Evolutionary conservation across 2,329 filamentous ascomycete species (phyloP).

Genomic region (Aspergillus fructus): DNA sequence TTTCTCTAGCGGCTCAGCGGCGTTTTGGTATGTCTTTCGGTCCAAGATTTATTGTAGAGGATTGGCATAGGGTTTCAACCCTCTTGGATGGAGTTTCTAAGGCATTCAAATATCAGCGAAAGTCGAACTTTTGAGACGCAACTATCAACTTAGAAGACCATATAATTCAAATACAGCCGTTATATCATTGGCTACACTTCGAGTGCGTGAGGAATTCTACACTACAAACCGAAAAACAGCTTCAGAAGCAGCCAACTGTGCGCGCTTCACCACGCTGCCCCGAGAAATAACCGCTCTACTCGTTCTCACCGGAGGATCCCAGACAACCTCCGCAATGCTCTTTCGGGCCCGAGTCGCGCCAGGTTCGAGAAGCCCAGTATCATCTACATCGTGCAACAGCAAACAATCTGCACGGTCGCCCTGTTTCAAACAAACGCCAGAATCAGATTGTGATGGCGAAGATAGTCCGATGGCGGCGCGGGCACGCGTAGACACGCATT

Average conservation of each 20-base stretch:
- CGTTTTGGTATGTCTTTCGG: not conserved
- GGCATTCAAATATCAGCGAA: not conserved
- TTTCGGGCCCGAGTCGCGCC: constrained; percentile 24
- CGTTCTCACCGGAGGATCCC: constrained; percentile 34
- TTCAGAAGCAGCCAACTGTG: not conserved
- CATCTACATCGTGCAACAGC: constrained; percentile 29
- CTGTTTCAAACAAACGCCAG: constrained; percentile 10
- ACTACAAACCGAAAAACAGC: constrained; percentile 6
- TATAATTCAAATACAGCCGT: not conserved
- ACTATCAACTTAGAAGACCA: not conserved
- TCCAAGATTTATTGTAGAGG: not conserved
- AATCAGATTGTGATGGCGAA: not conserved
- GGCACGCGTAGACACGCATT: constrained; percentile 50
- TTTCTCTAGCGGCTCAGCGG: not conserved
- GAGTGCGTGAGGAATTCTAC: not conserved
- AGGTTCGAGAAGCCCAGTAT: constrained; percentile 26
- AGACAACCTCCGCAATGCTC: constrained; percentile 38
- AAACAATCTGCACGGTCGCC: constrained; percentile 22
- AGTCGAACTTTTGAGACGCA: not conserved
- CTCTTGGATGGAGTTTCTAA: not conserved
- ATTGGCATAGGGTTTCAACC: not conserved
- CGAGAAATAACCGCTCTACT: constrained; percentile 27
- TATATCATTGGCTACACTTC: not conserved
- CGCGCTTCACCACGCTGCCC: constrained; percentile 19
- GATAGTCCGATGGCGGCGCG: constrained; percentile 35